Conservation (phyloP, 2,329 filamentous ascomycete genomes). For the Whalleya microplaca region DNA sequence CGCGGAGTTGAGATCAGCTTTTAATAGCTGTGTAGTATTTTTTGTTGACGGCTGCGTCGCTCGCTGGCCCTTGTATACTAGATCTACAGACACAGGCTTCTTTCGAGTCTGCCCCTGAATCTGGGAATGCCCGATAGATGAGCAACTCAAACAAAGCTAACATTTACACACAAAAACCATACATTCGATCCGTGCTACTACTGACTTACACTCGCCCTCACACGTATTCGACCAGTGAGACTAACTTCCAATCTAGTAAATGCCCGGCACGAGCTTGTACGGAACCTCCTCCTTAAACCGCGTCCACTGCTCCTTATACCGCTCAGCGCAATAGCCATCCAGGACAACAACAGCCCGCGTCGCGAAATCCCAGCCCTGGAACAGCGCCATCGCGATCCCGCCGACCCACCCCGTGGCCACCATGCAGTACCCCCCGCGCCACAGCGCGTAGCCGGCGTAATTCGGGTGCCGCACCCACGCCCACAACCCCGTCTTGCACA, state of each 20-base stretch:
- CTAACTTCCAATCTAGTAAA: slow-evolving; percentile 36
- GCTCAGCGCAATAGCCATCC: slow-evolving; percentile 42
- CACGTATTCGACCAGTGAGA: no score
- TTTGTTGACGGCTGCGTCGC: not conserved
- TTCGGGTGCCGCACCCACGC: slow-evolving; percentile 45
- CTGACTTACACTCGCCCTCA: no score
- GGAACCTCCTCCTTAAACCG: slow-evolving; percentile 43
- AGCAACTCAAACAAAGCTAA: no score
- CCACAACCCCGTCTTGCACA: slow-evolving; percentile 45
- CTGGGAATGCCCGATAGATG: no score
- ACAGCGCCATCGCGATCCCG: slow-evolving; percentile 34
- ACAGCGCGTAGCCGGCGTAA: slow-evolving; percentile 43
- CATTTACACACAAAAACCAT: no score
- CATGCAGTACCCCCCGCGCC: slow-evolving; percentile 38
- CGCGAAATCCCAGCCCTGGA: slow-evolving; percentile 39
- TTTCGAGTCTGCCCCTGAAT: no score
- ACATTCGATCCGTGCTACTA: no score
- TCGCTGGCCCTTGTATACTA: not conserved
- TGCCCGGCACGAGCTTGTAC: slow-evolving; percentile 41
- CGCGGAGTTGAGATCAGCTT: not conserved
- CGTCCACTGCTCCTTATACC: slow-evolving; percentile 45
- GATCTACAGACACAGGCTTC: no score
- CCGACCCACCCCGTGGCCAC: slow-evolving; percentile 42
- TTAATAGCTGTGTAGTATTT: slow-evolving; percentile 4
- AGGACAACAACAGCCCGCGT: slow-evolving; percentile 37